Evolutionary conservation across 73 alveolate species (phyloP).

Genomic region (Tetrahymena elliotti): DNA sequence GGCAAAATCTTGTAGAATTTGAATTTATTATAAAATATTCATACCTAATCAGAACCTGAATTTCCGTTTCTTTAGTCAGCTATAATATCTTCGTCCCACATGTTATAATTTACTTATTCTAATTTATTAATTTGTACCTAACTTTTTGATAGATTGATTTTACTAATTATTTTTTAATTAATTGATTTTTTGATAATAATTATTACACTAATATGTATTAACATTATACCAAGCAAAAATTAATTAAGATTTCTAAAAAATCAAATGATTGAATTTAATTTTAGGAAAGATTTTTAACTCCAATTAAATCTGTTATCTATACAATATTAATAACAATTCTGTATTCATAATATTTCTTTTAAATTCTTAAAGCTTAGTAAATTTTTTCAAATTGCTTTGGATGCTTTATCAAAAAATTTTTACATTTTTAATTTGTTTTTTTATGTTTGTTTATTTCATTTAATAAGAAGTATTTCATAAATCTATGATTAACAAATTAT

Average conservation of each 20-base stretch:
- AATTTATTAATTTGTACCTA: background rate
- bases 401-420: background rate
- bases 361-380: too few species aligned
- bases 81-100: background rate
- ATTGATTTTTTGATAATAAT: background rate
- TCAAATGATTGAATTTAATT: background rate
- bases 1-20: background rate
- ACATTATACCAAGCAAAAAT: background rate
- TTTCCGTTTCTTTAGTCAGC: background rate
- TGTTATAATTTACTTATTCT: background rate
- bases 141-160: background rate
- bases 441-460: too few species aligned
- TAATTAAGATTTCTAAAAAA: background rate
- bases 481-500: too few species aligned
- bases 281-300: background rate
- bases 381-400: background rate
- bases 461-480: too few species aligned
- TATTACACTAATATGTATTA: background rate
- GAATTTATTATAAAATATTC: background rate
- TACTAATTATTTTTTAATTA: background rate
- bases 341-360: background rate
- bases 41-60: background rate
- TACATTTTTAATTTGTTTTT: too few species aligned
- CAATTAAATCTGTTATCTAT: background rate
- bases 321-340: background rate